These are phyloP conservation scores for sunflower (Helianthus annuus) DNA, from an alignment of 129 eudicot genomes.

Conservation along the genomic window DNA sequence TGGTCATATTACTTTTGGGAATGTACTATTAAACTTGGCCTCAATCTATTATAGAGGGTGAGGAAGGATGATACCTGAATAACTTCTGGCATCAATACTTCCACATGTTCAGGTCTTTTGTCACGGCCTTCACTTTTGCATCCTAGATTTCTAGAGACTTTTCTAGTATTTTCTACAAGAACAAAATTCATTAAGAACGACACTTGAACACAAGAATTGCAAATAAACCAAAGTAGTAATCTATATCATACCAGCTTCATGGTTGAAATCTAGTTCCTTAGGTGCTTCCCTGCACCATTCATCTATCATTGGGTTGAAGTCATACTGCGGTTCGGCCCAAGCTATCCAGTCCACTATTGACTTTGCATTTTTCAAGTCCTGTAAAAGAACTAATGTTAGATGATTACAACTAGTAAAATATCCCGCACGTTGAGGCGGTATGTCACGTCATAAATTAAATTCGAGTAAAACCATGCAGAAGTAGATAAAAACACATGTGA, in stretches of 20 bases:
- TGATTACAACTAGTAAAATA: neutral
- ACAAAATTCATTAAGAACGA: conserved; percentile 25
- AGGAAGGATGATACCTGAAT: conserved; percentile 65
- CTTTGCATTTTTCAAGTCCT: conserved; percentile 97
- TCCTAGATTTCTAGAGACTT: conserved; percentile 79
- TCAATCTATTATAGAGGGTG: conserved; percentile 21
- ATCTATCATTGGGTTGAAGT: conserved; percentile 93
- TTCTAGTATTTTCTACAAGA: conserved; percentile 79
- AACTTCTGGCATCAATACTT: conserved; percentile 89
- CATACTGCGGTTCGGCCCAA: conserved; percentile 98
- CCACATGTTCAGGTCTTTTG: conserved; percentile 53
- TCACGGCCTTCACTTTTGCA: conserved; percentile 54
- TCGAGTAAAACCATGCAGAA: too few species aligned
- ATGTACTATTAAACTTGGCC: conserved; percentile 13
- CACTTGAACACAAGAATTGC: conserved; percentile 3
- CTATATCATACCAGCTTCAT: conserved; percentile 78
- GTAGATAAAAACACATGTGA: too few species aligned
- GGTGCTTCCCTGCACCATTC: conserved; percentile 99
- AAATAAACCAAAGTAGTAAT: neutral
- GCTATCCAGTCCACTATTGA: conserved; percentile 98
- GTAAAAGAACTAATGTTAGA: conserved; percentile 22
- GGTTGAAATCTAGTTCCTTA: conserved; percentile 87
- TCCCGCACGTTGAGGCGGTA: too few species aligned
- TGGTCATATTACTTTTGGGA: neutral
- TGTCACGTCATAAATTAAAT: too few species aligned